Percentiles rank a stretch among this genome's conserved stretches.
Evolutionary conservation across 176 grass and related monocot genomes (phyloP).

Genomic region (Secale cereale): DNA sequence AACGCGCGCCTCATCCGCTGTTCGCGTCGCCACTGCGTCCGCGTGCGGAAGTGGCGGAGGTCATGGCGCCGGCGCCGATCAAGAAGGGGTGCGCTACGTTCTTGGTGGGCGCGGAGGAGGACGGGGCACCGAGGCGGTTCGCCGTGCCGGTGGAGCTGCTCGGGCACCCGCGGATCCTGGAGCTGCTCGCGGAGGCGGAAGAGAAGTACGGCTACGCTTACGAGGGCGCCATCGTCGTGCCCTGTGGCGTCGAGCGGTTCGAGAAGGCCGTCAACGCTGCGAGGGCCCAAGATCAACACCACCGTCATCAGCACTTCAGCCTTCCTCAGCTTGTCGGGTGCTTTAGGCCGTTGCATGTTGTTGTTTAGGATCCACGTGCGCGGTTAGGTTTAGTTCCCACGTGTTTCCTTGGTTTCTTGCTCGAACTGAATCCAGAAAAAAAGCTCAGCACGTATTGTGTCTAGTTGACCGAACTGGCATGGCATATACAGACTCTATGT

Average conservation of each 20-base stretch:
- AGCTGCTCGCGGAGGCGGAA: constrained; percentile 27
- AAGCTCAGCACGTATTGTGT: neutral
- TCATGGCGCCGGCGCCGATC: neutral
- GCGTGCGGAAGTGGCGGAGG: neutral
- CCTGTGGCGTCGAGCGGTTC: neutral
- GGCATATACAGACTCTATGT: neutral
- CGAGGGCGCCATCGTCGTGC: neutral
- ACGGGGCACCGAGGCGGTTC: neutral
- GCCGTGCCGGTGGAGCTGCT: constrained; percentile 21
- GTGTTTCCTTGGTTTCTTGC: neutral
- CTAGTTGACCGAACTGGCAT: neutral
- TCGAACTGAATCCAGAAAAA: neutral
- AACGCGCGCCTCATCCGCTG: too few relatives aligned
- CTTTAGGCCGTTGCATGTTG: neutral
- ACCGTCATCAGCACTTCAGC: neutral
- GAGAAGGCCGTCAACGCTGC: neutral
- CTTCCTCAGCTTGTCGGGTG: neutral
- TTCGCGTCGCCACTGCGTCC: too few relatives aligned
- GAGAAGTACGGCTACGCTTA: neutral
- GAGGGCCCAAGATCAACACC: neutral
- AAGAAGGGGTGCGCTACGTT: constrained; percentile 14
- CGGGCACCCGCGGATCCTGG: constrained; percentile 13
- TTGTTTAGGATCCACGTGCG: neutral
- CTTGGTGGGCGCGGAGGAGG: neutral
- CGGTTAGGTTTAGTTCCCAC: neutral